These are phyloP conservation scores for Porphyrellus cyaneotinctus DNA, from an alignment of 768 basidiomycete species.

Conservation along the genomic window DNA sequence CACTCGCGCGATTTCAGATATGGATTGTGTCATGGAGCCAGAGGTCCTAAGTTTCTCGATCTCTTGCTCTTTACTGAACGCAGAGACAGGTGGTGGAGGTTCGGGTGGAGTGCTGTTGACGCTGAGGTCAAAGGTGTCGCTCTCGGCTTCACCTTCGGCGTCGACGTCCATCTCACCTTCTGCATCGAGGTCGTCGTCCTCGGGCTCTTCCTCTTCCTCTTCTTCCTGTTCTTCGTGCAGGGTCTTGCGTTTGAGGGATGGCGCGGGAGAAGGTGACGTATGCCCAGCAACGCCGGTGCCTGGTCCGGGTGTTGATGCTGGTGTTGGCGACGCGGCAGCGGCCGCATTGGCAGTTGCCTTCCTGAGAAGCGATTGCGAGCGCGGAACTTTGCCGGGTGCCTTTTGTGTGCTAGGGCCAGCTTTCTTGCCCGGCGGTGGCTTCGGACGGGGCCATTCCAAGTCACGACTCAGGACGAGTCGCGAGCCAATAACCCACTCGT, in stretches of 20 bases:
- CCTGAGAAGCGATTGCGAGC: slow-evolving; percentile 57
- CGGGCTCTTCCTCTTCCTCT: slow-evolving; percentile 50
- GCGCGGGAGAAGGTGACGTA: slow-evolving; percentile 56
- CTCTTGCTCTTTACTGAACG: slow-evolving; percentile 96
- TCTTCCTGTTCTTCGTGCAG: slow-evolving; percentile 62
- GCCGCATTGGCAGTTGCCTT: slow-evolving; percentile 67
- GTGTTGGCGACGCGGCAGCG: slow-evolving; percentile 58
- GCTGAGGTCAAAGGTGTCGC: slow-evolving; percentile 67
- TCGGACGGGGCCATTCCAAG: slow-evolving; percentile 95
- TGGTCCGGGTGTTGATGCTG: slow-evolving; percentile 44
- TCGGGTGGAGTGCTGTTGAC: slow-evolving; percentile 45
- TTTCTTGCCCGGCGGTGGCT: slow-evolving; percentile 58
- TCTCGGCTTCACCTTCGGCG: slow-evolving; percentile 41
- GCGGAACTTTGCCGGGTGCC: slow-evolving; percentile 60
- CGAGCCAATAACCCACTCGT: slow-evolving; percentile 93
- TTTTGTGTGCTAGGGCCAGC: slow-evolving; percentile 42
- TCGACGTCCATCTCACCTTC: slow-evolving; percentile 53
- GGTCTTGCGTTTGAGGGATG: slow-evolving; percentile 64
- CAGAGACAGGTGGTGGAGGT: slow-evolving; percentile 47
- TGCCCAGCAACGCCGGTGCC: slow-evolving; percentile 31
- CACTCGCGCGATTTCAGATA: slow-evolving; percentile 95
- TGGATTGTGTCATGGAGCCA: slow-evolving; percentile 98
- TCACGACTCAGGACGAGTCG: slow-evolving; percentile 81
- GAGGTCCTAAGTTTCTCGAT: slow-evolving; percentile 97
- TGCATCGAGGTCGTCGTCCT: slow-evolving; percentile 41